Evolutionary conservation across 2,329 filamentous ascomycete species (phyloP).

Genomic region (Zymoseptoria passerinii): DNA sequence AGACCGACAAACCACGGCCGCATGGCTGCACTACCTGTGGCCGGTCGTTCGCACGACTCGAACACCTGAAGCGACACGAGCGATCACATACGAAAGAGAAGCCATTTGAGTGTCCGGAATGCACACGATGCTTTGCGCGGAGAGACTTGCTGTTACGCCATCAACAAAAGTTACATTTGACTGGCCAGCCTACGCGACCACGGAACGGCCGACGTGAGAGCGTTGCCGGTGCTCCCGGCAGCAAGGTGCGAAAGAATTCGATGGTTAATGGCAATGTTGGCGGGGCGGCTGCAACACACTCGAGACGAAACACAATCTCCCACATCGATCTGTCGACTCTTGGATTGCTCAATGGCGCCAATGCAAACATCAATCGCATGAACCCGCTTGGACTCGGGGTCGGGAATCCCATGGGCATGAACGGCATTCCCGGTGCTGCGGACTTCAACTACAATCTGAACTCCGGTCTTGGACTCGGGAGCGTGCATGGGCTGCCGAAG

Average conservation of each 20-base stretch:
- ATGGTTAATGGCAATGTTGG: conserved; percentile 54
- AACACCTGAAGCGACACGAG: conserved; percentile 95
- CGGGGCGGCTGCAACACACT: conserved; percentile 46
- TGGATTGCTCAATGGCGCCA: conserved; percentile 36
- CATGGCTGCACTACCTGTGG: conserved; percentile 88
- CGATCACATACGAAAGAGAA: conserved; percentile 98
- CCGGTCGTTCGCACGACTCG: conserved; percentile 85
- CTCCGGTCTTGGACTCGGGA: conserved; percentile 55
- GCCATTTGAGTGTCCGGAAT: conserved; percentile 95
- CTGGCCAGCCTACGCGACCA: conserved; percentile 77
- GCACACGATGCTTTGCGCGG: conserved; percentile 86
- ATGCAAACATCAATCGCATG: conserved; percentile 22
- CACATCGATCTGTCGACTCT: conserved; percentile 74
- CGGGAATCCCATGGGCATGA: conserved; percentile 31
- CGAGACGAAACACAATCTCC: conserved; percentile 90
- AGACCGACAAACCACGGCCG: conserved; percentile 93
- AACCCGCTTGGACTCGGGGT: conserved; percentile 19
- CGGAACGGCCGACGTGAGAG: conserved; percentile 81
- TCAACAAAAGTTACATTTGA: conserved; percentile 97
- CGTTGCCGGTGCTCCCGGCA: conserved; percentile 61
- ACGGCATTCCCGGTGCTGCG: conserved; percentile 51
- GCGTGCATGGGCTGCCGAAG: conserved; percentile 65
- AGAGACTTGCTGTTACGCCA: conserved; percentile 86
- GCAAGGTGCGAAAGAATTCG: conserved; percentile 85
- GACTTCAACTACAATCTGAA: conserved; percentile 64